Evolutionary conservation across 2,329 filamentous ascomycete species (phyloP), one percentile per base, ranked within the genome.

Genomic region (Xylaria hypoxylon): DNA sequence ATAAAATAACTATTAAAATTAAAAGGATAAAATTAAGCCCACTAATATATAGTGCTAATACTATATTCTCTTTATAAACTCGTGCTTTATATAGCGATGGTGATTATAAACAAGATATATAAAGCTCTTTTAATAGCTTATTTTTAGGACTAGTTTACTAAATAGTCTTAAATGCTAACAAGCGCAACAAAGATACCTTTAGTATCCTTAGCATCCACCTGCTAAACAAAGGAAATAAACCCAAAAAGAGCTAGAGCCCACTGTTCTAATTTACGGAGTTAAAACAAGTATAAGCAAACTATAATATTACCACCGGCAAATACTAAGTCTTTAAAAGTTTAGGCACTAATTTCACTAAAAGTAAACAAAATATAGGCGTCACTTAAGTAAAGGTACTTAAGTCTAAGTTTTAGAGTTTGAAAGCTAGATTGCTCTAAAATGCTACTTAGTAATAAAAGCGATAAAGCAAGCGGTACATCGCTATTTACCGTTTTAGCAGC

Each of bases 161-260:
- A 57, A 17, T 65, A 65, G 33, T 65, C 57, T 33, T n/a, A 40
- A 52, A 60, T 5, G 50, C 50, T 50, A 28, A 65, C 11, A 24
- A 40, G 64, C n/a, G 33, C 40, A 22, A 38, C 44, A 19, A 52
- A 66, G 58, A 66, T 62, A 53, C 35, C 31, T n/a, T 66, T 66
- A 52, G 28, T 48, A 26, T 59, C 48, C 26, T 22, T 59, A 6
- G 24, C 35, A 62, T 62, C 64, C 42, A 62, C 59, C 48, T 48
- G 52, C 28, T 62, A 33, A 40, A 59, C 64, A 10, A 66, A 58
- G 5, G 59, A 42, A 33, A 66, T 40, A 42, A 66, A 66, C 11
- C 59, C 59, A 33, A 62, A 59, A 53, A 66, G 64, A 59, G 64
- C 64, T 17, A 42, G 45, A 4, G 64, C 31, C 64, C 45, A 66